phyloP scores from a whole-genome alignment of 768 basidiomycete species.

The Trametes gibbosa region DNA sequence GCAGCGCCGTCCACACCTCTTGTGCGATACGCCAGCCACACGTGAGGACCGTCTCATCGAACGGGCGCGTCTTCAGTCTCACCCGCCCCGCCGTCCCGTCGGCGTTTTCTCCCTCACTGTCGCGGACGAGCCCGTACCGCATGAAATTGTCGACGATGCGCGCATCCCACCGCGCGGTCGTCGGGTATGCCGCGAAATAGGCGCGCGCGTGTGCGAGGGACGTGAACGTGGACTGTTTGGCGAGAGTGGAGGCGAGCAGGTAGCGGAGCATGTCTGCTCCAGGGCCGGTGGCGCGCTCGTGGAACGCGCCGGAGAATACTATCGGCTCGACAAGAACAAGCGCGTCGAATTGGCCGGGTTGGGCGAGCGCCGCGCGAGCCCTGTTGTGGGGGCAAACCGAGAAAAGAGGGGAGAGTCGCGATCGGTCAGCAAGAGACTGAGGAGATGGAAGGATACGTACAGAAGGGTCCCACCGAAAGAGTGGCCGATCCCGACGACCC shows the following conservation, averaged over 20 bases:
- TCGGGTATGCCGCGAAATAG: not conserved
- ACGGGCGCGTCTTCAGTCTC: not conserved
- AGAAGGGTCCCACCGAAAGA: not conserved
- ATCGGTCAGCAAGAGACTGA: not conserved
- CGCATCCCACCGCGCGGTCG: not conserved
- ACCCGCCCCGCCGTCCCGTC: not conserved
- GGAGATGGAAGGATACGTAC: not conserved
- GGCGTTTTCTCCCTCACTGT: not conserved
- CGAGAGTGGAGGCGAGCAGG: not conserved
- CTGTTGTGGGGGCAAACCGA: not conserved
- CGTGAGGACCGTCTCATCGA: not conserved
- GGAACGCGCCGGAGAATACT: not conserved
- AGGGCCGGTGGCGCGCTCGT: not conserved
- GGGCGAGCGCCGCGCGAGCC: not conserved
- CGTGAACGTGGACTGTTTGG: not conserved
- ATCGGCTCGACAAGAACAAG: not conserved
- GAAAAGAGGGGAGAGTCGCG: no score
- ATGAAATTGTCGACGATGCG: not conserved
- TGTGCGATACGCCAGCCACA: not conserved
- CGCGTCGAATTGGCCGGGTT: not conserved
- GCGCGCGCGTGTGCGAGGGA: not conserved
- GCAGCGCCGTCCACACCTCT: not conserved
- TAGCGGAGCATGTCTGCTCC: not conserved
- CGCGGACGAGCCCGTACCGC: not conserved
- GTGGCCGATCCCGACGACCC: not conserved